Conservation (phyloP, 2,329 filamentous ascomycete species). For the Biscogniauxia sp. region DNA sequence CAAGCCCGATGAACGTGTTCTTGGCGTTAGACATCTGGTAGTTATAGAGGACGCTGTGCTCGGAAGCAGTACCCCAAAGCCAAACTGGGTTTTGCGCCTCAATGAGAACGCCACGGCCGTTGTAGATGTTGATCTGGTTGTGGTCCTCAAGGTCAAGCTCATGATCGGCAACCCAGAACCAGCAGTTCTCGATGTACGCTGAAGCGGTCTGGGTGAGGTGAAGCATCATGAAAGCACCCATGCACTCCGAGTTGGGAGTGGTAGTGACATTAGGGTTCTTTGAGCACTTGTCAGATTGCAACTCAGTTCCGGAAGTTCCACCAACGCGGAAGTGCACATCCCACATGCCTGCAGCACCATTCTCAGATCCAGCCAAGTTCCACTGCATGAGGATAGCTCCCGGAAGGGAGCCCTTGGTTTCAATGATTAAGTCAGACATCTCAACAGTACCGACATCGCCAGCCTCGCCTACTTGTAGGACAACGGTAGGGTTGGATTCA, state of each 20-base stretch:
- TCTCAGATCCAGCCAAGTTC: constrained; percentile 69
- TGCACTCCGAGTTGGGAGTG: constrained; percentile 63
- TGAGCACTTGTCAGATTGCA: constrained; percentile 76
- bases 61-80: constrained; percentile 74
- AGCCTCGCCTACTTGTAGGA: constrained; percentile 77
- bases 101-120: constrained; percentile 78
- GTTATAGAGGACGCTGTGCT: constrained; percentile 71
- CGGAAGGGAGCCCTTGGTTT: constrained; percentile 77
- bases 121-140: constrained; percentile 83
- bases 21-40: constrained; percentile 78
- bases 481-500: constrained; percentile 71
- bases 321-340: constrained; percentile 95
- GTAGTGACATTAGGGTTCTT: constrained; percentile 69
- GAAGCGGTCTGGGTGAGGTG: constrained; percentile 62
- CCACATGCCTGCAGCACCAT: constrained; percentile 80
- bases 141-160: constrained; percentile 74
- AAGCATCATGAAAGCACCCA: constrained; percentile 70
- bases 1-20: constrained; percentile 77
- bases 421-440: constrained; percentile 83
- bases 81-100: constrained; percentile 76
- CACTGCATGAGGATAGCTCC: constrained; percentile 90
- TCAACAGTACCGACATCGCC: constrained; percentile 80
- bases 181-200: constrained; percentile 83
- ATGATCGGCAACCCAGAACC: constrained; percentile 90
- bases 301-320: constrained; percentile 76